These are phyloP conservation scores for Petrea volubilis DNA, from an alignment of 257 asterid genomes.

Conservation along the genomic window DNA sequence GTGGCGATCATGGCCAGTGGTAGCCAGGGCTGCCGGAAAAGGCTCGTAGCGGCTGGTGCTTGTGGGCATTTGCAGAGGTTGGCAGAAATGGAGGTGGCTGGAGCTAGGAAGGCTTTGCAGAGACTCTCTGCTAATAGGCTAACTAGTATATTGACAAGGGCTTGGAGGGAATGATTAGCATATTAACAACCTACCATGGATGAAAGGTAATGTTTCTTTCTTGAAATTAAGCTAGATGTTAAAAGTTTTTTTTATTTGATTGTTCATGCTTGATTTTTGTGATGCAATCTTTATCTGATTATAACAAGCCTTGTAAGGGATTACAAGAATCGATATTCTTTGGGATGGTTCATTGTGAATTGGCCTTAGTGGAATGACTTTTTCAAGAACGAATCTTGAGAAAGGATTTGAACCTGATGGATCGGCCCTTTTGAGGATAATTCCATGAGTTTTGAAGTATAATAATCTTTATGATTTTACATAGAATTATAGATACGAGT, in stretches of 20 bases:
- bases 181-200: constrained; percentile 28
- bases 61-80: constrained; percentile 67
- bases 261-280: constrained; percentile 1
- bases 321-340: neutral
- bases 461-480: neutral
- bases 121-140: constrained; percentile 84
- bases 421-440: no score
- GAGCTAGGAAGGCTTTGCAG: constrained; percentile 88
- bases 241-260: neutral
- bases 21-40: constrained; percentile 85
- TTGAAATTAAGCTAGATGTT: neutral
- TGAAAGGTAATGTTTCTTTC: constrained; percentile 47
- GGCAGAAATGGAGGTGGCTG: constrained; percentile 64
- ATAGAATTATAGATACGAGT: constrained; percentile 2
- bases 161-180: constrained; percentile 67
- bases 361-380: neutral
- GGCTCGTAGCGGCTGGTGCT: constrained; percentile 71
- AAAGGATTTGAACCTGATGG: neutral
- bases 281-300: neutral
- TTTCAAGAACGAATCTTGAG: neutral
- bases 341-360: neutral
- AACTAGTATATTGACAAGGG: constrained; percentile 63
- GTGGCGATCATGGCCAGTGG: constrained; percentile 79
- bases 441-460: no score
- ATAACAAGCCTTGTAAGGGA: neutral